Conservation (phyloP, 2,329 filamentous ascomycete species). For the Aspergillus pseudotamarii region DNA sequence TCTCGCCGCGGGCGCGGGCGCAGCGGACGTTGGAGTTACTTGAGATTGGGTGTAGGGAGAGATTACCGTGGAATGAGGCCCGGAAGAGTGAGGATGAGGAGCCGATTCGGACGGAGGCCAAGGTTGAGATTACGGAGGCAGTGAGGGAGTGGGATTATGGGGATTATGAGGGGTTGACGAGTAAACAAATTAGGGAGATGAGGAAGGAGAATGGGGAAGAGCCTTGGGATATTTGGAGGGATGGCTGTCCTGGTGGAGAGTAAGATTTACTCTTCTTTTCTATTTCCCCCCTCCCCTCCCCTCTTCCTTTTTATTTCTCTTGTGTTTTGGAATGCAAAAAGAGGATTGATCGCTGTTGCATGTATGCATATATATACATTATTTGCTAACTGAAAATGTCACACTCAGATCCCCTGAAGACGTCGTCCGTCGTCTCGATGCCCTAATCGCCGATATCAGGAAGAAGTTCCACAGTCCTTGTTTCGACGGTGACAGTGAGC, state of each 20-base stretch:
- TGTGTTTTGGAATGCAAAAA: not conserved
- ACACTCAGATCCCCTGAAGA: slow-evolving; percentile 66
- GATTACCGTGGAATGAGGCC: slow-evolving; percentile 67
- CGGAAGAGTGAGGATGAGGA: slow-evolving; percentile 36
- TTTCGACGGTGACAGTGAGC: slow-evolving; percentile 59
- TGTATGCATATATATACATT: not conserved
- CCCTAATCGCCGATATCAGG: slow-evolving; percentile 74
- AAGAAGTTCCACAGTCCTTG: slow-evolving; percentile 64
- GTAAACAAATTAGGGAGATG: slow-evolving; percentile 64
- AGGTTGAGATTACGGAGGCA: slow-evolving; percentile 68
- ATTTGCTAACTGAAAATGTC: not conserved
- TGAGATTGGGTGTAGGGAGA: slow-evolving; percentile 68
- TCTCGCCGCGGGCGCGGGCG: slow-evolving; percentile 81
- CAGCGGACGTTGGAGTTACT: slow-evolving; percentile 90
- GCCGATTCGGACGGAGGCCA: slow-evolving; percentile 57
- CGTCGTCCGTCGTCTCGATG: slow-evolving; percentile 72
- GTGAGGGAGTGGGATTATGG: slow-evolving; percentile 89
- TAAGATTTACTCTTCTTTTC: slow-evolving; percentile 47
- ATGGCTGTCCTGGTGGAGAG: slow-evolving; percentile 85
- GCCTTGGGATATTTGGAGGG: slow-evolving; percentile 85
- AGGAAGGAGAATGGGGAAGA: slow-evolving; percentile 60
- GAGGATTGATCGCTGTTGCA: not conserved
- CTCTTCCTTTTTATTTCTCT: not conserved
- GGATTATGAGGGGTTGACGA: slow-evolving; percentile 80
- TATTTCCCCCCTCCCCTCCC: not conserved